A percentile compares a stretch with the other conserved stretches of the same genome.
These are phyloP conservation scores for Halenospora varia DNA, from an alignment of 495 filamentous ascomycete genomes.

Conservation along the genomic window DNA sequence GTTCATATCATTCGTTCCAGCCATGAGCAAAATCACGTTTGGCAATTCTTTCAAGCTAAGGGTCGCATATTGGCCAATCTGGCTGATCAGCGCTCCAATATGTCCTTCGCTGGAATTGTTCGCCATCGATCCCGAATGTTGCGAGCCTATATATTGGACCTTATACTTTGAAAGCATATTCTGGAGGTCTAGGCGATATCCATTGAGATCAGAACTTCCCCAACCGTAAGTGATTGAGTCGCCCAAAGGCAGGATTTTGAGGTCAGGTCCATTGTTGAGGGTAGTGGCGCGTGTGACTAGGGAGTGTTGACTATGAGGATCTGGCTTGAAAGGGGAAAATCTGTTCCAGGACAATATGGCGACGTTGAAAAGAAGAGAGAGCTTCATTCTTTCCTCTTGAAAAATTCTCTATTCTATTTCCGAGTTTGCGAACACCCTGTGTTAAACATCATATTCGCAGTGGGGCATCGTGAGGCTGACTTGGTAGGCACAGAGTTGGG, in stretches of 20 bases:
- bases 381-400: background rate
- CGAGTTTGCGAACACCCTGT: no score
- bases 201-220: slow-evolving; percentile 43
- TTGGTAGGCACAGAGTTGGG: no score
- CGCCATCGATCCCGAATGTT: background rate
- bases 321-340: background rate
- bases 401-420: no score
- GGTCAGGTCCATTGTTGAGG: slow-evolving; percentile 9
- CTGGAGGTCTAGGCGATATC: slow-evolving; percentile 45
- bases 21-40: slow-evolving; percentile 28
- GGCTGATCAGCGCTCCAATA: slow-evolving; percentile 23
- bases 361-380: background rate
- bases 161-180: slow-evolving; percentile 32
- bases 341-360: background rate
- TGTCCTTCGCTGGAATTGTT: slow-evolving; percentile 12
- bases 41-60: slow-evolving; percentile 25
- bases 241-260: slow-evolving; percentile 51
- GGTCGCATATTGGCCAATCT: slow-evolving; percentile 27
- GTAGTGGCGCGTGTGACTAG: background rate
- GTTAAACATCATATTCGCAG: no score
- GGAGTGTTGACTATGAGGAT: background rate
- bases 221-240: slow-evolving; percentile 55
- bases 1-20: slow-evolving; percentile 30
- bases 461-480: no score
- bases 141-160: slow-evolving; percentile 25